Evolutionary conservation across 176 grass and related monocot species (phyloP).

Genomic region (Dendrocalamus sinicus): DNA sequence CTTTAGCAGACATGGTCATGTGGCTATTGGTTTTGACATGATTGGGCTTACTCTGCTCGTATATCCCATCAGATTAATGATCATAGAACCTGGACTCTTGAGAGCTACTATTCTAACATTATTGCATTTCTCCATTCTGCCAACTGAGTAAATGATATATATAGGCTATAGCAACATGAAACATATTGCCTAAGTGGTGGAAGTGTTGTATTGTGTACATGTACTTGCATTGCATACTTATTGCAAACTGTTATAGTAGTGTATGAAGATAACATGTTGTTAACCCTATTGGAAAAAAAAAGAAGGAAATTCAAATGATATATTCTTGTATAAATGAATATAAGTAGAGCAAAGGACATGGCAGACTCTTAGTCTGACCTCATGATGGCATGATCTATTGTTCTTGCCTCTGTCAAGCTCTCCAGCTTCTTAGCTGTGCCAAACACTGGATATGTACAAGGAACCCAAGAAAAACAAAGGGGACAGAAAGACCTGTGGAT

Average conservation of each 20-base stretch:
- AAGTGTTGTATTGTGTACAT: not conserved
- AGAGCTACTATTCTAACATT: not conserved
- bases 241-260: not conserved
- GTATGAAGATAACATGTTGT: not conserved
- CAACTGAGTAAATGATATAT: not conserved
- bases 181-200: not conserved
- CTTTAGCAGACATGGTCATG: not conserved
- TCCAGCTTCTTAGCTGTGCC: not conserved
- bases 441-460: not conserved
- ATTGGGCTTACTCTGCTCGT: constrained; percentile 3
- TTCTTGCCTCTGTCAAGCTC: not conserved
- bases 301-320: not conserved
- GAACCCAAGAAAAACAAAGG: not conserved
- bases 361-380: not conserved
- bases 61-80: not conserved
- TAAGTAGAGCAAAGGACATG: not conserved
- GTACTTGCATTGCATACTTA: not conserved
- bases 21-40: constrained; percentile 1
- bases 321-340: constrained; percentile 23
- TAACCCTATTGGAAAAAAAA: not conserved
- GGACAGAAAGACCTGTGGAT: not conserved
- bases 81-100: not conserved
- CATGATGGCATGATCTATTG: not conserved
- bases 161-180: not conserved
- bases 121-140: not conserved